These are phyloP conservation scores for Thelonectria rubi DNA, from an alignment of 2,329 filamentous ascomycete species.

Conservation along the genomic window DNA sequence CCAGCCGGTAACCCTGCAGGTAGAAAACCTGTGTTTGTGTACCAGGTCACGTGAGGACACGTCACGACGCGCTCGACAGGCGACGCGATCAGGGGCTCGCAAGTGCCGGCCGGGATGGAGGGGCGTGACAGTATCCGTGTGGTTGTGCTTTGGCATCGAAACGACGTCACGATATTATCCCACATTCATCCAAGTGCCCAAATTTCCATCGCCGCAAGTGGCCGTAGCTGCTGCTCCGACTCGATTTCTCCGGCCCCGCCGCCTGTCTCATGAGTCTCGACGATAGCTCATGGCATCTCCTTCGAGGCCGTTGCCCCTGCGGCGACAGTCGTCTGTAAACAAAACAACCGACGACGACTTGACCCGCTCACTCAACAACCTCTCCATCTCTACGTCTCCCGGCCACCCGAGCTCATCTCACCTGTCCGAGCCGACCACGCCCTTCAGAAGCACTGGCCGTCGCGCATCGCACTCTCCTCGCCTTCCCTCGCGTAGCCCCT, in stretches of 20 bases:
- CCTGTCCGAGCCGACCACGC: conserved; percentile 50
- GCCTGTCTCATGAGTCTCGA: conserved; percentile 28
- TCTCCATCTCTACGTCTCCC: conserved; percentile 52
- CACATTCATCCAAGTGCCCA: conserved; percentile 16
- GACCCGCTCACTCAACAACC: conserved; percentile 54
- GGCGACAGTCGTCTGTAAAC: conserved; percentile 48
- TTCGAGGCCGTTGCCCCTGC: conserved; percentile 43
- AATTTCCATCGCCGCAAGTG: conserved; percentile 4
- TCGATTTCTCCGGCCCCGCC: conserved; percentile 11
- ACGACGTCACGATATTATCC: conserved; percentile 25
- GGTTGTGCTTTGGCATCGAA: background rate
- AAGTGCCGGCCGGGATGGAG: conserved; percentile 17
- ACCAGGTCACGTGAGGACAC: conserved; percentile 11
- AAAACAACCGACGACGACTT: conserved; percentile 47
- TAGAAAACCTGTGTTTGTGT: background rate
- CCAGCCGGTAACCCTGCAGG: background rate
- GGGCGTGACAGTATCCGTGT: conserved; percentile 14
- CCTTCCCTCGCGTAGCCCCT: conserved; percentile 55
- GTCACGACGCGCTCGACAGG: conserved; percentile 16
- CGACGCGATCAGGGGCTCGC: conserved; percentile 20
- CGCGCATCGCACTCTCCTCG: conserved; percentile 42
- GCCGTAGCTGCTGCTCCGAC: conserved; percentile 7
- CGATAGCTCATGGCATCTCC: conserved; percentile 43
- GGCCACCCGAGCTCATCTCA: conserved; percentile 43
- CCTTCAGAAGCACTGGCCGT: conserved; percentile 52